A percentile compares a stretch with the other conserved stretches of the same genome.
phyloP scores from a whole-genome alignment of 1,284 basidiomycete genomes.

The Violaceomyces palustris region DNA sequence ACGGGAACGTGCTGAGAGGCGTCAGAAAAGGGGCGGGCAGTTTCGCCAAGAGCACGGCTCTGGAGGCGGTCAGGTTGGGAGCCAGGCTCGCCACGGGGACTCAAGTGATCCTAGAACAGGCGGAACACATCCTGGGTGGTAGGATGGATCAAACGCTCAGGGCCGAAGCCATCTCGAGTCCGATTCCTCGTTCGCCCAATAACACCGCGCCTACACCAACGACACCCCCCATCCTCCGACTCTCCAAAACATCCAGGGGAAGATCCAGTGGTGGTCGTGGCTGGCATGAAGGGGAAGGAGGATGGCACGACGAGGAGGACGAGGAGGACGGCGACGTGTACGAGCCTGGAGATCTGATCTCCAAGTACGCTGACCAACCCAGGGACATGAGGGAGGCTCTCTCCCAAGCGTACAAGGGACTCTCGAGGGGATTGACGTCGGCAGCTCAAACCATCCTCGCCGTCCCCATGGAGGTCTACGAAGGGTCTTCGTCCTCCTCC shows the following conservation, averaged over 20 bases:
- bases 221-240: too few species aligned
- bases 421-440: conserved; percentile 65
- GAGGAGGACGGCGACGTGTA: conserved; percentile 1
- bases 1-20: conserved; percentile 84
- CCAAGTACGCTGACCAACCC: conserved; percentile 87
- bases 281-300: too few species aligned
- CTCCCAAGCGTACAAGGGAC: conserved; percentile 78
- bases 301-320: conserved; percentile 56
- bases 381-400: conserved; percentile 76
- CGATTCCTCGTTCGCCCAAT: too few species aligned
- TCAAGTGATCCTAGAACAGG: conserved; percentile 90
- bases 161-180: conserved; percentile 60
- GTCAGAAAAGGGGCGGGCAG: conserved; percentile 88
- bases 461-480: conserved; percentile 98
- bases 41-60: conserved; percentile 86
- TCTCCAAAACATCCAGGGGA: too few species aligned
- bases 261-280: too few species aligned
- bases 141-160: conserved; percentile 61
- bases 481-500: conserved; percentile 59
- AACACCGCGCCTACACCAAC: too few species aligned
- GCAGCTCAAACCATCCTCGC: conserved; percentile 97
- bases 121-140: conserved; percentile 83
- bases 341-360: conserved; percentile 56
- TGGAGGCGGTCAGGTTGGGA: conserved; percentile 92
- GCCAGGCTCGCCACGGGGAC: conserved; percentile 91